Conservation (phyloP, 1,139 yeast genomes). For the Yamadazyma dushanensis region DNA sequence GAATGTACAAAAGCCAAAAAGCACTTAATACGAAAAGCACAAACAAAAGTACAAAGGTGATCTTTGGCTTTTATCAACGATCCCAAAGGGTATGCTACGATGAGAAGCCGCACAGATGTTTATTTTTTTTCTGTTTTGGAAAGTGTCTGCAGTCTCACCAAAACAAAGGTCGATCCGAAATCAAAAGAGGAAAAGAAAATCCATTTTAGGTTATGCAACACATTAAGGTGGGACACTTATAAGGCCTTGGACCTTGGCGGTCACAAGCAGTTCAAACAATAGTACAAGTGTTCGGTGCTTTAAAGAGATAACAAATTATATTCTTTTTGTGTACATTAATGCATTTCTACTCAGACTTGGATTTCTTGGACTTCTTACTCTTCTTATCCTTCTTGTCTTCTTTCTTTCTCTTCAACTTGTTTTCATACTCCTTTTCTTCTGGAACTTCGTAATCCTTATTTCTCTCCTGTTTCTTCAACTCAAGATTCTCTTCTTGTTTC, state of each 20-base stretch:
- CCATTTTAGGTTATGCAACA: neutral
- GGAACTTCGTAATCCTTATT: slow-evolving; percentile 85
- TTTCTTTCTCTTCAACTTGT: slow-evolving; percentile 22
- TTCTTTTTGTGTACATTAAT: neutral
- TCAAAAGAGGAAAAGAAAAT: neutral
- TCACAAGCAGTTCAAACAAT: no score
- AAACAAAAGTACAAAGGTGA: neutral
- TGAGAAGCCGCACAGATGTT: slow-evolving; percentile 6
- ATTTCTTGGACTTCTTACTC: slow-evolving; percentile 21
- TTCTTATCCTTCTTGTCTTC: slow-evolving; percentile 21
- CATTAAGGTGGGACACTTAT: no score
- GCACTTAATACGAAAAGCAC: neutral
- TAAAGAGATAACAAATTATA: no score
- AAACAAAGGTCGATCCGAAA: slow-evolving; percentile 1
- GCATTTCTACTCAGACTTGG: slow-evolving; percentile 6
- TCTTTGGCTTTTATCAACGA: neutral
- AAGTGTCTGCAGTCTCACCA: slow-evolving; percentile 4
- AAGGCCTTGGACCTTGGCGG: no score
- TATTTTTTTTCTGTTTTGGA: slow-evolving; percentile 6
- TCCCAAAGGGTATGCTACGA: neutral
- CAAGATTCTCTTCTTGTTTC: slow-evolving; percentile 71
- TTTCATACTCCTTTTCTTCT: slow-evolving; percentile 59
- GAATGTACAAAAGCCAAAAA: neutral
- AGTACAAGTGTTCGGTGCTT: no score
- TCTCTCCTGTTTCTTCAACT: slow-evolving; percentile 66